Evolutionary conservation across 441 rosid species (phyloP).

Genomic region (Capsella rubella): DNA sequence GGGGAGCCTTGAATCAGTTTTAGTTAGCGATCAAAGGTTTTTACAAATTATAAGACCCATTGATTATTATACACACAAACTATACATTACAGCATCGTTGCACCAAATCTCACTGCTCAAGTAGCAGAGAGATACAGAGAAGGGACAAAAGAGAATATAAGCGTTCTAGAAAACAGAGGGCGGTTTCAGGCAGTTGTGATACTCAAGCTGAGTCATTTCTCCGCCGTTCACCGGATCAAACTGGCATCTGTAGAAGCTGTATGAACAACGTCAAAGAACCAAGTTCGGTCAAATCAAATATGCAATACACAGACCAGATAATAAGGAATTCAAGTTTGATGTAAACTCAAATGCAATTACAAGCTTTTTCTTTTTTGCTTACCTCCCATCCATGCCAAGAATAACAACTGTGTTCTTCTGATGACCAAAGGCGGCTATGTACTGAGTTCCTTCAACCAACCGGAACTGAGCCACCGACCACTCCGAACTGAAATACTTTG

Average conservation of each 20-base stretch:
- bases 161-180: slow-evolving; percentile 59
- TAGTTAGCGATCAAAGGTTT: slow-evolving; percentile 30
- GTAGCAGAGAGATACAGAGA: slow-evolving; percentile 27
- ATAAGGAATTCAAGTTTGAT: background rate
- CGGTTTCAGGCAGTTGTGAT: slow-evolving; percentile 84
- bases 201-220: slow-evolving; percentile 89
- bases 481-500: slow-evolving; percentile 94
- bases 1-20: slow-evolving; percentile 21
- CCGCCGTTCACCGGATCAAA: slow-evolving; percentile 90
- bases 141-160: slow-evolving; percentile 12
- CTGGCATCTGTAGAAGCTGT: slow-evolving; percentile 91
- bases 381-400: slow-evolving; percentile 98
- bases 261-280: slow-evolving; percentile 33
- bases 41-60: slow-evolving; percentile 27
- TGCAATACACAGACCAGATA: background rate
- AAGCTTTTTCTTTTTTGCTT: slow-evolving; percentile 6
- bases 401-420: slow-evolving; percentile 85
- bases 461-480: slow-evolving; percentile 97
- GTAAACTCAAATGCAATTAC: background rate
- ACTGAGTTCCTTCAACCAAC: slow-evolving; percentile 79
- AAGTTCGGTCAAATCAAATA: slow-evolving; percentile 22
- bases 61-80: slow-evolving; percentile 36
- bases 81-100: slow-evolving; percentile 39
- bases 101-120: slow-evolving; percentile 36
- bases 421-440: slow-evolving; percentile 92